Base-by-base conservation (phyloP, 2,329 filamentous ascomycete genomes). In the Penicillium sp. region DNA sequence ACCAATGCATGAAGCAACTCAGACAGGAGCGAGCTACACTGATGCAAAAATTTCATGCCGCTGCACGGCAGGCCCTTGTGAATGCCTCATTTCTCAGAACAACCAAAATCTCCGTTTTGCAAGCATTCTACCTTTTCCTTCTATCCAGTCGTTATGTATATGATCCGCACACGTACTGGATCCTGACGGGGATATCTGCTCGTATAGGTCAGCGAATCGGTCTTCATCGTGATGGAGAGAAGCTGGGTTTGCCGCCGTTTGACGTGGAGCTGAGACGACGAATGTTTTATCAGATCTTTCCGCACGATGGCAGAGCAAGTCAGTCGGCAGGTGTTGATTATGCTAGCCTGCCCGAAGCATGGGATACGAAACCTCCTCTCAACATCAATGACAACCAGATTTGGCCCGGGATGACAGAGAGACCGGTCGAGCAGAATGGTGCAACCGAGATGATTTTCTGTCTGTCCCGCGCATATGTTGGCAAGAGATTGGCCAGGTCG, bases 141-240 rank as follows among this genome's bases (percentile, higher is more conserved):
- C 43, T 71, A 18, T 45, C 46, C 5, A 42, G 50, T 26, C 50
- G 50, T 28, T 33, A 47, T 16, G 23, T 23, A 2, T 50, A 56
- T 38, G 78, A 81, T 53, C 70, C 76, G 12, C 74, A 79, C 36
- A 76, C 76, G 0, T 76, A 78, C 47, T 82, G 79, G 79, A 76
- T 79, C 33, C 65, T 81, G 43, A 76, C 75, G 0, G 78, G 77
- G 0, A 64, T 78, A 12, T 74, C 74, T 1, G 60, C 74, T 2
- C 70, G 77, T 2, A 73, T 80, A 4, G 76, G 68, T 6, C 76
- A 79, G 57, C 71, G 75, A 3, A 74, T 79, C 34, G 78, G 78
- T 3, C 64, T 81, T 5, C 77, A 80, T 53, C 70, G 74, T 7
- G 79, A 81, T 57, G 75, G 74, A 0, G 70, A 72, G 13, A 63